Evolutionary conservation across 139 green algal genomes (phyloP), one percentile per base, ranked within the genome.

Genomic region (Chlorella sp.): DNA sequence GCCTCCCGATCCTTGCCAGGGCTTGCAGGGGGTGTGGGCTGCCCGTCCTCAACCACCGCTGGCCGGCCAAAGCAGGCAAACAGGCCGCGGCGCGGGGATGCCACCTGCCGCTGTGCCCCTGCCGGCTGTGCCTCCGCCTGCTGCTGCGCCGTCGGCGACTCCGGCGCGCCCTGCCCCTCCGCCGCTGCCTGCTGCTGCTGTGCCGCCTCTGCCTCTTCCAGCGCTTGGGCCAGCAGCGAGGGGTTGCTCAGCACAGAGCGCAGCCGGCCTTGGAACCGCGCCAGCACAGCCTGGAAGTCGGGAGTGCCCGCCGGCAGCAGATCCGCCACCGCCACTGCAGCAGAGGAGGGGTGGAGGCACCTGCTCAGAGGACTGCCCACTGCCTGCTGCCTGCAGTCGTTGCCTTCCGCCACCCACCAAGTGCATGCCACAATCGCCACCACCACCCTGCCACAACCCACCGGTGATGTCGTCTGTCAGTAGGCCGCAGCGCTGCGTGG

Each of bases 261-360:
- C 40, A 83, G 77, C 20, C 77, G 60, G 43, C 64, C n/a, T n/a
- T 44, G 30, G 32, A 75, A 40, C 34, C 51, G 34, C 13, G 51
- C 51, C 51, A 60, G 51, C 3, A 84, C 64, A 0, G 62, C 38
- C 19, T 16, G 17, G 64, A 84, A 84, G 44, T 64, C 22, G 7
- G 0, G 11, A 5, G 26, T 34, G 43, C 56, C 85, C 16, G 56
- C 44, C 11, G 93, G 91, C 40, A 98, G 79, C 68, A 98, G 65
- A 86, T 98, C 95, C 2, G 95, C 76, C 8, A 98, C 87, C 5
- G 98, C 89, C 67, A 98, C 86, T 58, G 92, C 91, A 40, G 40
- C 1, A 60, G 64, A 64, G 22, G 26, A 40, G 38, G 76, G 38
- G 40, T 2, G 41, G 40, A 38, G 26, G 17, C 9, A 19, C 8